A percentile compares a stretch with the other conserved stretches of the same genome.
Evolutionary conservation across 768 basidiomycete genomes (phyloP).

Genomic region (Melanogaster broomeanus): DNA sequence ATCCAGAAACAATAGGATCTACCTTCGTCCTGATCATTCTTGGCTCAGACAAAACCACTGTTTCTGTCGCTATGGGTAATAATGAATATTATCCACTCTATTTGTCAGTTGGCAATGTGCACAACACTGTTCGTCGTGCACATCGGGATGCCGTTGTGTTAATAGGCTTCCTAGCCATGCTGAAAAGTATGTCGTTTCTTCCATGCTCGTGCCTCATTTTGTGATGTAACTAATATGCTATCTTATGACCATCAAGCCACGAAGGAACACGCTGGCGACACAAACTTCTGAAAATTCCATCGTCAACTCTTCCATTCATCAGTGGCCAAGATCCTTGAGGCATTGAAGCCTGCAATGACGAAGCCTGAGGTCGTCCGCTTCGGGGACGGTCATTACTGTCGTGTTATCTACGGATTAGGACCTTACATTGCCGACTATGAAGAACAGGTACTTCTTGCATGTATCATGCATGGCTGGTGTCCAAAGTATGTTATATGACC

Average conservation of each 20-base stretch:
- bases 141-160: conserved; percentile 10
- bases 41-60: conserved; percentile 10
- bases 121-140: conserved; percentile 8
- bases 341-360: conserved; percentile 28
- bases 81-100: conserved; percentile 14
- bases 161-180: conserved; percentile 26
- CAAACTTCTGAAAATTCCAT: conserved; percentile 25
- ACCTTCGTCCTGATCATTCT: conserved; percentile 11
- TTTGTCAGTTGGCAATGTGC: conserved; percentile 10
- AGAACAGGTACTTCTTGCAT: conserved; percentile 35
- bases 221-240: background rate
- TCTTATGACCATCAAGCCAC: background rate
- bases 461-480: conserved; percentile 39
- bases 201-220: conserved; percentile 7
- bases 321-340: conserved; percentile 21
- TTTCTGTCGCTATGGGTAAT: conserved; percentile 8
- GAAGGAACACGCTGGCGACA: background rate
- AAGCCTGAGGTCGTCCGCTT: conserved; percentile 23
- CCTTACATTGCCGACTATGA: conserved; percentile 43
- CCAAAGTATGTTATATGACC: no score
- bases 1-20: conserved; percentile 13
- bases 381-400: conserved; percentile 31
- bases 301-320: conserved; percentile 33
- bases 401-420: conserved; percentile 34
- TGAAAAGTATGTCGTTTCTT: conserved; percentile 26